phyloP scores from a whole-genome alignment of 805 yeast species.

The Barnettozyma populi region DNA sequence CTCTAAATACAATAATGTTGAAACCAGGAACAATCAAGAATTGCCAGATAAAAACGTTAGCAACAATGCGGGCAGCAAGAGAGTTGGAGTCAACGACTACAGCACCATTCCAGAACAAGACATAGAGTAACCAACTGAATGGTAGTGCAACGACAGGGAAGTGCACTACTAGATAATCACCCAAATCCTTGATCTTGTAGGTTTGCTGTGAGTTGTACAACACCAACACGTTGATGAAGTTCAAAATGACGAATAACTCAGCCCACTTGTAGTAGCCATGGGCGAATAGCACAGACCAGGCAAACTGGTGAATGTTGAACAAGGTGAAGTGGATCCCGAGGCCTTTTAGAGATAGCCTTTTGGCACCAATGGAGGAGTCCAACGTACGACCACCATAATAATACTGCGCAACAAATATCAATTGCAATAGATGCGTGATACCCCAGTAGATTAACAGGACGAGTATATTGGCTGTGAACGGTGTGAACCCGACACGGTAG shows the following conservation, averaged over 20 bases:
- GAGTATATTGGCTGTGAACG: slow-evolving; percentile 56
- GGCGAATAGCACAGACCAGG: slow-evolving; percentile 62
- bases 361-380: slow-evolving; percentile 11
- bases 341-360: slow-evolving; percentile 9
- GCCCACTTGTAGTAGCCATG: slow-evolving; percentile 52
- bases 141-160: slow-evolving; percentile 66
- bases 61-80: slow-evolving; percentile 58
- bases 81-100: slow-evolving; percentile 45
- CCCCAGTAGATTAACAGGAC: slow-evolving; percentile 55
- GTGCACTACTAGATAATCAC: slow-evolving; percentile 55
- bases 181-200: slow-evolving; percentile 44
- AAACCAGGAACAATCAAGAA: slow-evolving; percentile 60
- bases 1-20: slow-evolving; percentile 54
- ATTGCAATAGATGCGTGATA: slow-evolving; percentile 46
- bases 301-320: slow-evolving; percentile 54
- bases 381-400: slow-evolving; percentile 30
- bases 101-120: slow-evolving; percentile 83
- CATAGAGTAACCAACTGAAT: slow-evolving; percentile 66
- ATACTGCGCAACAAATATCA: slow-evolving; percentile 41
- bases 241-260: slow-evolving; percentile 52
- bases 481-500: slow-evolving; percentile 52
- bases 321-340: slow-evolving; percentile 57
- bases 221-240: slow-evolving; percentile 52
- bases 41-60: slow-evolving; percentile 75
- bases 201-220: slow-evolving; percentile 54